phyloP scores from a whole-genome alignment of 352 stramenopile genomes.

The Pythium chondricola region DNA sequence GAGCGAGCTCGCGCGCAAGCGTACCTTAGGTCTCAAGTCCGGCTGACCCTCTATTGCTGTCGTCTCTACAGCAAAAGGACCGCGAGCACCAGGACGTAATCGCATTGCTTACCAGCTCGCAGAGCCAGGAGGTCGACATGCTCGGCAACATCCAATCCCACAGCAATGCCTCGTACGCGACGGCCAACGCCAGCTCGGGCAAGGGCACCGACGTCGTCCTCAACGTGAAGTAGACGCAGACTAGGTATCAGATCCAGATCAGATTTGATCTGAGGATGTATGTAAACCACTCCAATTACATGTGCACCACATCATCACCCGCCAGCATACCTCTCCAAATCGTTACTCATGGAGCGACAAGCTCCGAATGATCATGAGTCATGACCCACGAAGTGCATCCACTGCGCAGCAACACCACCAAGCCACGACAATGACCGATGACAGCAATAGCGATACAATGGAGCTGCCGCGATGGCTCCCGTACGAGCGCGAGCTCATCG shows the following conservation, averaged over 20 bases:
- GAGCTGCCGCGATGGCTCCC: constrained; percentile 46
- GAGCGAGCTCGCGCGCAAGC: constrained; percentile 5
- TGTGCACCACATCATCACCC: constrained; percentile 10
- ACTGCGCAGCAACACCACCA: constrained; percentile 10
- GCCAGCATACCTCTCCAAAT: constrained; percentile 8
- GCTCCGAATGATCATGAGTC: no score
- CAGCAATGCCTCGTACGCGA: constrained; percentile 2
- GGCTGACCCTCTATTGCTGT: constrained; percentile 9
- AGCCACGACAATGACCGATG: constrained; percentile 17
- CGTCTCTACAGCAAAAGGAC: constrained; percentile 19
- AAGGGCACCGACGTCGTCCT: constrained; percentile 4
- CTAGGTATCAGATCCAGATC: constrained; percentile 1
- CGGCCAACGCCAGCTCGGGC: neutral
- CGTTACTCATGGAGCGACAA: neutral
- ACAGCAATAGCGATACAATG: no score
- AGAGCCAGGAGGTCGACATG: neutral
- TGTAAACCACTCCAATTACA: neutral
- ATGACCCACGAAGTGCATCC: no score
- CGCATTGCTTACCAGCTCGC: constrained; percentile 4
- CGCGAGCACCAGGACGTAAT: constrained; percentile 17
- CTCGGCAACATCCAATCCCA: neutral
- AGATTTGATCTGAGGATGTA: constrained; percentile 19
- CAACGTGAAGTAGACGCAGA: constrained; percentile 6
- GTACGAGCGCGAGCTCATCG: constrained; percentile 66
- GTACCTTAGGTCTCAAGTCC: constrained; percentile 8